These are phyloP conservation scores for Trifolium dubium DNA, from an alignment of 306 rosid genomes.

Conservation along the genomic window DNA sequence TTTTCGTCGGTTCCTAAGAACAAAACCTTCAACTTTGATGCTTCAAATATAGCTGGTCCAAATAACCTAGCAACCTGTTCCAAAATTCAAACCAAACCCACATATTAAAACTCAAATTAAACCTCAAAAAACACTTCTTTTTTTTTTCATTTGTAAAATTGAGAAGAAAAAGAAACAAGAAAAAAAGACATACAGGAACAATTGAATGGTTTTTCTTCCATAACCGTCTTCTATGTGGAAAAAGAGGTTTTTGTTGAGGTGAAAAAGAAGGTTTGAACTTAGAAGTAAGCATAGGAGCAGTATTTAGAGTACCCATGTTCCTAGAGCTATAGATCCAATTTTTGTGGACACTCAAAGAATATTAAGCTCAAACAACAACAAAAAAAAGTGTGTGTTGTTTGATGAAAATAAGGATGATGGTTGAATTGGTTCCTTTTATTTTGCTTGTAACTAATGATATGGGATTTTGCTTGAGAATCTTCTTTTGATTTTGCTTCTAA, in stretches of 20 bases:
- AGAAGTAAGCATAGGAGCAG: conserved; percentile 59
- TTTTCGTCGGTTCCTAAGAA: conserved; percentile 82
- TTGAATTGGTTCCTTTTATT: conserved; percentile 2
- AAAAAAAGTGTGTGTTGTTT: not conserved
- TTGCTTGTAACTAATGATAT: not conserved
- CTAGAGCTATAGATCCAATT: conserved; percentile 31
- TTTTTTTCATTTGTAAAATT: not conserved
- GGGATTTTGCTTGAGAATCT: conserved; percentile 26
- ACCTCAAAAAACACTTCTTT: not conserved
- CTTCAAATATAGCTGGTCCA: conserved; percentile 91
- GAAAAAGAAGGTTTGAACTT: conserved; percentile 53
- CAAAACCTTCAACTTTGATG: conserved; percentile 87
- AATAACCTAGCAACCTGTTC: conserved; percentile 82
- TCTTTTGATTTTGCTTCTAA: conserved; percentile 31
- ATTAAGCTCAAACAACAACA: conserved; percentile 16
- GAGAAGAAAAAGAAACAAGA: not conserved
- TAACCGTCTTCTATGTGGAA: conserved; percentile 40
- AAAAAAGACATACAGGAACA: conserved; percentile 56
- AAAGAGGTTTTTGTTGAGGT: conserved; percentile 37
- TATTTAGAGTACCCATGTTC: conserved; percentile 62
- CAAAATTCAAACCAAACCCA: conserved; percentile 37
- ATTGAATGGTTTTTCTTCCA: conserved; percentile 57
- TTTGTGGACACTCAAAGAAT: conserved; percentile 8
- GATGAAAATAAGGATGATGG: not conserved
- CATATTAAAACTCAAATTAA: conserved; percentile 4